Base-by-base conservation (phyloP, 106 monocot species). In the Acorus gramineus region DNA sequence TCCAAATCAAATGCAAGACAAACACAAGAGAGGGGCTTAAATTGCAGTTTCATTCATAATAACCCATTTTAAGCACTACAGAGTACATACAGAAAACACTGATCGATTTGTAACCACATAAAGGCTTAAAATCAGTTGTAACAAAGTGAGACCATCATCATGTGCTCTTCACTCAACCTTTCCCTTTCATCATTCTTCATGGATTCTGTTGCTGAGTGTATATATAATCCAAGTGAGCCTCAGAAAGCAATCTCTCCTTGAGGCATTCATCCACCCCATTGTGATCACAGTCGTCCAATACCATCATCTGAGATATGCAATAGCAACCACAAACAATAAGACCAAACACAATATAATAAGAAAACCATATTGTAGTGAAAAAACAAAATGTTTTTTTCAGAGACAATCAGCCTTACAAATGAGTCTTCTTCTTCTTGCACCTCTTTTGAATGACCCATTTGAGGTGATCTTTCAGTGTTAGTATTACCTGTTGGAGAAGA, bases 151-250 rank as follows among this genome's bases (percentile, higher is more conserved):
- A 28, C 28, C 28, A 28, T 28, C 28, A 28, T 28, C 28, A 28
- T 28, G 28, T 28, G 28, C 28, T 28, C 28, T 28, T 28, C 28
- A 28, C 28, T 28, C 28, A 28, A 28, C 28, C 28, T 28, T 28
- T 28, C 28, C 28, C 28, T 28, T 28, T 28, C 28, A 28, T 28
- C 28, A 28, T 0, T 28, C 28, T 28, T 28, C 28, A 75, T 12
- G 80, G 72, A 43, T 68, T 73, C 54, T 69, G 64, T 48, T 55
- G 63, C 72, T 81, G 76, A 3, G 81, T 81, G 69, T 81, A 81
- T 57, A 81, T 81, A 76, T 81, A 81, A 60, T 81, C 81, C 76
- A 81, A 56, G 55, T 81, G 81, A 28, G 81, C 76, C 50, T 81
- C 76, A 3, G 58, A 53, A 4, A 69, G 56, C 64, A 69, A 44